Base-by-base conservation (phyloP, 257 asterid genomes). In the Capsicum pubescens region DNA sequence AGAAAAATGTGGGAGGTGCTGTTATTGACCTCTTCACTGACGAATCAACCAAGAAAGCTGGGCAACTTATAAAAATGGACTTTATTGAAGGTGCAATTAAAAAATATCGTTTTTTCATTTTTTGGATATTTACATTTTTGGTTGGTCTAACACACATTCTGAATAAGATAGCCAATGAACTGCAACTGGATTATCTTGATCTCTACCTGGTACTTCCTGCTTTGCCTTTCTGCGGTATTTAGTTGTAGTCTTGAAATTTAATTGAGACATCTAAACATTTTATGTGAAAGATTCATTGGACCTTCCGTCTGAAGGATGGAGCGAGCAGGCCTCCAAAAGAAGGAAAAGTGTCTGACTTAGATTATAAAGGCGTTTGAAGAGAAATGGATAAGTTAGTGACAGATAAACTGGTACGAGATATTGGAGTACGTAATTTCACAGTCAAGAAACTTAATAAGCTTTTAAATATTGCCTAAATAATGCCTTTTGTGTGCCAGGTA, bases 401-500 rank as follows among this genome's bases (percentile, higher is more conserved):
- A 5, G 91, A 92, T 42, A 87, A 86, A 8, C 94, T 91, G 8
- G 97, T 92, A 8, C 84, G 91, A 76, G 93, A 91, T 64, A 94
- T 94, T 32, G 95, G 98, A 9, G 56, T 94, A 9, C 89, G 93
- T 8, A 94, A 94, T 82, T 90, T 92, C 86, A 91, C 93, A 2
- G 58, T 91, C 21, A 87, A 77, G 50, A 94, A 92, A 83, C 91
- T 93, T 21, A 71, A 90, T 26, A 88, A 91, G 85, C 92, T 94
- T 0, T 44, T 94, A 57, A 82, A 84, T 60, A 77, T 90, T n/a
- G 95, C 94, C 14, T 78, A 85, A 58, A 91, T 87, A 9, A 90
- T 82, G 86, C 97, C 98, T 74, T 90, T 94, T 3, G 97, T 93
- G 1, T 94, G 94, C 87, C 97, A 93, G 93, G 98, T 90, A 32